Evolutionary conservation across 805 yeast genomes (phyloP).

Genomic region (Barnettozyma vustinii): DNA sequence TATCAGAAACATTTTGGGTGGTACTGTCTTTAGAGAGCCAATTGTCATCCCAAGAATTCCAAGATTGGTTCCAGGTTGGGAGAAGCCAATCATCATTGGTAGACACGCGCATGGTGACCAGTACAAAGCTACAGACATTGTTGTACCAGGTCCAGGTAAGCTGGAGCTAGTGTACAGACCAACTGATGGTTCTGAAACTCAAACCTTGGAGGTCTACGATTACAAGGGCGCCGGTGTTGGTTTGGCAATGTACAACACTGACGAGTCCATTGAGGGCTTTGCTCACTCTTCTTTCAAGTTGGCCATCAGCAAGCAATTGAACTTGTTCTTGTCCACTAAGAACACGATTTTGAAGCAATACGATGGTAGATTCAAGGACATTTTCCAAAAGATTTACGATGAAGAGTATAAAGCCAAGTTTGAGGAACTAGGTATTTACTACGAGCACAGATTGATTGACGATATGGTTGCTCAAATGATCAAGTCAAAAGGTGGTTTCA

Average conservation of each 20-base stretch:
- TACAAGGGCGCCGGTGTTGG: conserved; percentile 71
- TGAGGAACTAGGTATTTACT: conserved; percentile 84
- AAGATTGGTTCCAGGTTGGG: conserved; percentile 86
- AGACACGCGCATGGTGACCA: conserved; percentile 98
- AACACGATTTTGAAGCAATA: conserved; percentile 91
- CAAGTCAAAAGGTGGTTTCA: conserved; percentile 90
- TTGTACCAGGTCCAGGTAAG: conserved; percentile 74
- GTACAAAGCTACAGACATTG: conserved; percentile 86
- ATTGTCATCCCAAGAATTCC: conserved; percentile 88
- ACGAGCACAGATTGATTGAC: conserved; percentile 93
- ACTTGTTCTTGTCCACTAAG: conserved; percentile 84
- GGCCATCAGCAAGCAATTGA: conserved; percentile 74
- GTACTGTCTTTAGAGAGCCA: conserved; percentile 96
- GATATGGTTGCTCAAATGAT: conserved; percentile 99
- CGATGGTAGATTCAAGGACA: conserved; percentile 94
- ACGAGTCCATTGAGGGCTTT: conserved; percentile 82
- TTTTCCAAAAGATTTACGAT: conserved; percentile 78
- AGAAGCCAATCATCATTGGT: conserved; percentile 91
- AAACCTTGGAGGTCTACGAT: conserved; percentile 52
- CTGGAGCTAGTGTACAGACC: conserved; percentile 76
- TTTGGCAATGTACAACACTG: conserved; percentile 93
- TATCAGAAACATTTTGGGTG: conserved; percentile 90
- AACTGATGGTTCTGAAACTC: conserved; percentile 45
- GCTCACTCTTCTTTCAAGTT: conserved; percentile 90
- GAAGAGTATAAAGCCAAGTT: conserved; percentile 61